Percentiles rank a stretch among this genome's conserved stretches.
Conservation (phyloP, 176 grass and related monocot species). For the Hsuehochloa calcarea region DNA sequence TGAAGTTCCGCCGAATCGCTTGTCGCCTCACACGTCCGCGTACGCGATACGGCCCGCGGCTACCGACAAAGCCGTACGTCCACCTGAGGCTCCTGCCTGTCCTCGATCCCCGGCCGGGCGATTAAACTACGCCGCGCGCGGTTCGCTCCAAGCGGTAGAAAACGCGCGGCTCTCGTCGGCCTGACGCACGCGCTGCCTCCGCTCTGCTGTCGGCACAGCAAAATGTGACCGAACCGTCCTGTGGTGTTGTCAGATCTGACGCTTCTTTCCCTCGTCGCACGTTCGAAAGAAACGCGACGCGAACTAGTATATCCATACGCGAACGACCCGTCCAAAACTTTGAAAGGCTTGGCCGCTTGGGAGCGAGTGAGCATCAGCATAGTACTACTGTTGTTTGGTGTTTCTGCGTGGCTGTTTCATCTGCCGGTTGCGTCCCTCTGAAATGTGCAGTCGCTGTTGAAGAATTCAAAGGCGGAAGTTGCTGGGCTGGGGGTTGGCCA, state of each 20-base stretch:
- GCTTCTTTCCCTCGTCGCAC: not conserved
- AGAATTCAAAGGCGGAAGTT: not conserved
- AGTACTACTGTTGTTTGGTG: not conserved
- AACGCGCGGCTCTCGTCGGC: not conserved
- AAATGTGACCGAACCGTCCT: not conserved
- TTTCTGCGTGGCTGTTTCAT: no score
- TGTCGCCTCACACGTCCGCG: not conserved
- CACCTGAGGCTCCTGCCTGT: no score
- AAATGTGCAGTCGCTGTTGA: not conserved
- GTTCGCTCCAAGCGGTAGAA: not conserved
- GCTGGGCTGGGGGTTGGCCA: no score
- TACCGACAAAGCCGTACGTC: constrained; percentile 1
- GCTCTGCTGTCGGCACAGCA: not conserved
- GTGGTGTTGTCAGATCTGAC: not conserved
- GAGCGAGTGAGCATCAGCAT: not conserved
- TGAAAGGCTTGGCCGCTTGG: not conserved
- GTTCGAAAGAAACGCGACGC: no score
- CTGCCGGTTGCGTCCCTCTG: no score
- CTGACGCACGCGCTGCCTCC: not conserved
- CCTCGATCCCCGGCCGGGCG: no score
- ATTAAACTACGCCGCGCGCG: no score
- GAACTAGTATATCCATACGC: not conserved
- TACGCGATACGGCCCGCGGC: not conserved
- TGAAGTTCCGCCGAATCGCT: no score
- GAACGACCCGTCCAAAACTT: not conserved